Conservation (phyloP, 805 yeast species). For the Clavispora asparagi region DNA sequence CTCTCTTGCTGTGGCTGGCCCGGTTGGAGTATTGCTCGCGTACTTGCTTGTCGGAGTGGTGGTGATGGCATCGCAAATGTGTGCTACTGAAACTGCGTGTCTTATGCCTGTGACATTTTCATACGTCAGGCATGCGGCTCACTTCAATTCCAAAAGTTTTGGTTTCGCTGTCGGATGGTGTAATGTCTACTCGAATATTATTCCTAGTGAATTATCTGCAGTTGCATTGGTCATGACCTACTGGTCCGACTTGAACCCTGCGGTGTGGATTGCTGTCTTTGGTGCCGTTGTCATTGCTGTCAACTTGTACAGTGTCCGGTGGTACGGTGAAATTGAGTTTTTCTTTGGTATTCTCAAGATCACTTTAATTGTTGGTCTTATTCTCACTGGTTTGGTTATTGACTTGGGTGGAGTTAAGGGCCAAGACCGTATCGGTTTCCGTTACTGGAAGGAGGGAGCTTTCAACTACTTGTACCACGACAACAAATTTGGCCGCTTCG, state of each 20-base stretch:
- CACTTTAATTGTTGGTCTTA: constrained; percentile 15
- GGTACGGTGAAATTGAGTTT: constrained; percentile 28
- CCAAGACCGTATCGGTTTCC: constrained; percentile 22
- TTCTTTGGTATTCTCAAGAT: constrained; percentile 22
- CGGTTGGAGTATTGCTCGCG: constrained; percentile 14
- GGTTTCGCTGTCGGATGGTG: constrained; percentile 46
- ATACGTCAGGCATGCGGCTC: constrained; percentile 30
- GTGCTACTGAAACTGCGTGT: constrained; percentile 34
- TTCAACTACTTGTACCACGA: constrained; percentile 21
- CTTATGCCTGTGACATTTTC: constrained; percentile 36
- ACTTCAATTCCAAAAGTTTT: constrained; percentile 39
- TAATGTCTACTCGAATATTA: constrained; percentile 25
- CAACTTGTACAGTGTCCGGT: constrained; percentile 29
- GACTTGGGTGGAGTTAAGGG: constrained; percentile 12
- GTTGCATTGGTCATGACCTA: constrained; percentile 20
- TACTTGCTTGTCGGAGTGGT: constrained; percentile 23
- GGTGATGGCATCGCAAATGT: constrained; percentile 35
- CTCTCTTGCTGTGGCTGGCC: constrained; percentile 46
- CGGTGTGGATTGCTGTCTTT: constrained; percentile 20
- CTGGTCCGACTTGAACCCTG: constrained; percentile 23
- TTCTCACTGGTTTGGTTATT: constrained; percentile 1
- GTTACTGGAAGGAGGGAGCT: constrained; percentile 42
- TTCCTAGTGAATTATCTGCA: constrained; percentile 38
- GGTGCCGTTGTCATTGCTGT: constrained; percentile 17
- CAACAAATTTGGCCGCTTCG: constrained; percentile 18